Evolutionary conservation across 1,139 yeast genomes (phyloP), one percentile per base, ranked within the genome.

Genomic region (Meyerozyma athensensis): DNA sequence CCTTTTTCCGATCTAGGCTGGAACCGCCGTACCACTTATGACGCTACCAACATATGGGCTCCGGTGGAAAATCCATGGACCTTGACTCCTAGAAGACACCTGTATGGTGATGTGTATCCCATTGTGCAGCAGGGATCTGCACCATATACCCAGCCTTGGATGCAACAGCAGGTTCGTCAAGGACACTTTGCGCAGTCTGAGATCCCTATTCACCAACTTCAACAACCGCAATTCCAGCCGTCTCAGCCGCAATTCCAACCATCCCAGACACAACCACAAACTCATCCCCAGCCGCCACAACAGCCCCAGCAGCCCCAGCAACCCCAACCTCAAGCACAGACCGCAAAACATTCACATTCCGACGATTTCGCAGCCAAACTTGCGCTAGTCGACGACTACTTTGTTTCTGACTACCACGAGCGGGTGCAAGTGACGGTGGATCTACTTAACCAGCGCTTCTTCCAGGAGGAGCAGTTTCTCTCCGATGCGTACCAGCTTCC

Each of bases 401-500:
- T 69, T 48, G 59, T 57, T 28, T 41, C 38, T 8, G 75, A 69
- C 44, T 61, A 63, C n/a, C 73, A 68, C 47, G 55, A 61, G 43
- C 48, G 75, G 32, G 73, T 69, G 13, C 59, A 64, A 39, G 72
- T 68, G 28, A 48, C 50, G 7, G 39, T 43, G 18, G 42, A 39
- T 24, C 44, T 43, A 30, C 42, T 53, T 26, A 40, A 38, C 31
- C 43, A 43, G 30, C 48, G 52, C 9, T 48, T 40, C 32, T 38
- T 42, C 22, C 47, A 43, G 19, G 56, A 52, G 38, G 61, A 56
- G 38, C 52, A 53, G 43, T 61, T 48, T 43, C 53, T 64, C 39
- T 46, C 54, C 24, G 68, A 63, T 34, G 53, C 60, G 30, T 56
- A 53, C 46, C 72, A 65, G 45, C 58, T 69, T 33, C 74, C 74